phyloP scores from a whole-genome alignment of 495 filamentous ascomycete species.

The Thermothielavioides terrestris region DNA sequence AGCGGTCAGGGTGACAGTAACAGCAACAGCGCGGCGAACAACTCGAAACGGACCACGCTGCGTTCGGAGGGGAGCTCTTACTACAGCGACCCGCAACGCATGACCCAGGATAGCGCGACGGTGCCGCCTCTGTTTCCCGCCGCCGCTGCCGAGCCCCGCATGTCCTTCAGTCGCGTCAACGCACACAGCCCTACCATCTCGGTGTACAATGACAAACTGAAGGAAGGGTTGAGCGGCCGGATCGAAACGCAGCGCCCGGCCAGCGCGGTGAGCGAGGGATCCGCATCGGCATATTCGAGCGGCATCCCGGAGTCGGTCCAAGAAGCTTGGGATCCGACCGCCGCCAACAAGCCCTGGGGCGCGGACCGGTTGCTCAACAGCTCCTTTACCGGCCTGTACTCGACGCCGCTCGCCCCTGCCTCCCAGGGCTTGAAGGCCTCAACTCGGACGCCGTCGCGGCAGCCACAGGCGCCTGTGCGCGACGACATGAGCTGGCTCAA shows the following conservation, averaged over 20 bases:
- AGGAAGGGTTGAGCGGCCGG: constrained; percentile 51
- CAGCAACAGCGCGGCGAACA: constrained; percentile 8
- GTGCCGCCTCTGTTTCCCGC: constrained; percentile 41
- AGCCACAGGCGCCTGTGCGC: constrained; percentile 10
- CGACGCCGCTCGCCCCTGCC: constrained; percentile 31
- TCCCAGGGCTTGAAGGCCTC: constrained; percentile 17
- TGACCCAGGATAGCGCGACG: constrained; percentile 46
- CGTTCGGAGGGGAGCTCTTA: constrained; percentile 42
- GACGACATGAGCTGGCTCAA: constrained; percentile 75
- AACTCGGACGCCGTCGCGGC: constrained; percentile 25
- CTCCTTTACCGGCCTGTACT: constrained; percentile 44
- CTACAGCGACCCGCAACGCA: constrained; percentile 44
- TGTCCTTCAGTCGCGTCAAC: constrained; percentile 49
- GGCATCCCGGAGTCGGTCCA: constrained; percentile 47
- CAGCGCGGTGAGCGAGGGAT: constrained; percentile 39
- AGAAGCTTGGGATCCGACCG: constrained; percentile 44
- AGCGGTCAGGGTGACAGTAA: constrained; percentile 15
- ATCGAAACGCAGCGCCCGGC: constrained; percentile 48
- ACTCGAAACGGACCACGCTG: constrained; percentile 36
- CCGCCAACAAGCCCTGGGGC: constrained; percentile 33
- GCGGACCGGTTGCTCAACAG: constrained; percentile 50
- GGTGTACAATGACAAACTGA: constrained; percentile 39
- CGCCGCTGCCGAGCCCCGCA: constrained; percentile 33
- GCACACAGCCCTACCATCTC: constrained; percentile 63
- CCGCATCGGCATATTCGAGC: constrained; percentile 50